phyloP scores from a whole-genome alignment of 441 rosid genomes.

The Populus trichocarpa region DNA sequence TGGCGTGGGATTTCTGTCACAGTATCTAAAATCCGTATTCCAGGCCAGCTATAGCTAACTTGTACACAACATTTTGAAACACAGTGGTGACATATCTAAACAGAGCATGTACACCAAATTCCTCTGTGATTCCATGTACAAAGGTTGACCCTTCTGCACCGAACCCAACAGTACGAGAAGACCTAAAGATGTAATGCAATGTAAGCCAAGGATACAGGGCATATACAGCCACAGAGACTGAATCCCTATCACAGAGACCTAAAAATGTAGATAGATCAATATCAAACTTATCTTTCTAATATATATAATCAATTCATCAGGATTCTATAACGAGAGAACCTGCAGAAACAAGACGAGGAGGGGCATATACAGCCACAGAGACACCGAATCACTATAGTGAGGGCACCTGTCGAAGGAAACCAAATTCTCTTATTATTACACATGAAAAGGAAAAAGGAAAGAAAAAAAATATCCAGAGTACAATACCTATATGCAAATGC shows the following conservation, averaged over 20 bases:
- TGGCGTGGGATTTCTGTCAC: neutral
- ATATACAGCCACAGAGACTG: too few species aligned
- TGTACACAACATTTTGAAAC: neutral
- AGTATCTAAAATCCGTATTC: neutral
- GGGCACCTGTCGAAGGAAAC: neutral
- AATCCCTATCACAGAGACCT: too few species aligned
- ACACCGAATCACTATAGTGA: neutral
- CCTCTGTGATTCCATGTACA: neutral
- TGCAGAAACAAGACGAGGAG: neutral
- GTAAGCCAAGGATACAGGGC: neutral
- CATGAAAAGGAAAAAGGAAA: slow-evolving; percentile 13
- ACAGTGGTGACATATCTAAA: neutral
- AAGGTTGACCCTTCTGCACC: neutral
- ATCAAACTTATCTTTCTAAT: neutral
- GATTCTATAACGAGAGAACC: neutral
- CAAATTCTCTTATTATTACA: slow-evolving; percentile 22
- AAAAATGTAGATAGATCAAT: neutral
- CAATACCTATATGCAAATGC: slow-evolving; percentile 23
- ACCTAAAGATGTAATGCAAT: neutral
- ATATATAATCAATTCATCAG: neutral
- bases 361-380: neutral
- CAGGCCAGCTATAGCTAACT: neutral
- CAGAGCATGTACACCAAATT: neutral
- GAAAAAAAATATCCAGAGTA: slow-evolving; percentile 6
- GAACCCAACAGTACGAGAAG: neutral